Evolutionary conservation across 2,329 filamentous ascomycete species (phyloP).

Genomic region (Dissoconium aciculare): DNA sequence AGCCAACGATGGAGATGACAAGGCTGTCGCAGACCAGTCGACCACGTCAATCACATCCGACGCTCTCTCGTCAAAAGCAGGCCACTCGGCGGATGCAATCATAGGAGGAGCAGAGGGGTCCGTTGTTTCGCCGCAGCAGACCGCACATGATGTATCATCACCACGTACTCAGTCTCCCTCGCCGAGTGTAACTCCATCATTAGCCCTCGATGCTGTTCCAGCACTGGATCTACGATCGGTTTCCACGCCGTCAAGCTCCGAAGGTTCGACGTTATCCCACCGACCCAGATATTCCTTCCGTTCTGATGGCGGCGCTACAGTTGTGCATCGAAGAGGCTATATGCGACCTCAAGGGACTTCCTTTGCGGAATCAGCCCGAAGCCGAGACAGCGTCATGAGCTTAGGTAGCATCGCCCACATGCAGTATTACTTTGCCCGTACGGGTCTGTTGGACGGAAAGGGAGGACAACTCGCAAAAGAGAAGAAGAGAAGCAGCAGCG

Average conservation of each 20-base stretch:
- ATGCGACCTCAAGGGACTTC: conserved; percentile 74
- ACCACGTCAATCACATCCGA: too few relatives aligned
- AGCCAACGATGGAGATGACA: too few relatives aligned
- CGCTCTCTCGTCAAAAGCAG: too few relatives aligned
- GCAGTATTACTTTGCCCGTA: conserved; percentile 96
- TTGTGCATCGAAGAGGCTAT: conserved; percentile 56
- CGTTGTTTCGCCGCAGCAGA: too few relatives aligned
- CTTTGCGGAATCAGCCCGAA: conserved; percentile 79
- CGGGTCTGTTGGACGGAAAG: conserved; percentile 83
- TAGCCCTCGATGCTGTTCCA: conserved; percentile 45
- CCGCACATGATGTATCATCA: too few relatives aligned
- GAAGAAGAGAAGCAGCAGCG: conserved; percentile 18
- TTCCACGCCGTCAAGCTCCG: conserved; percentile 44
- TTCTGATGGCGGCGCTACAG: conserved; percentile 29
- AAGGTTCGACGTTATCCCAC: conserved; percentile 31
- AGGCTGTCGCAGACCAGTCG: too few relatives aligned
- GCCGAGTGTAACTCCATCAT: conserved; percentile 46
- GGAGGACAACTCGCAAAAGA: conserved; percentile 70
- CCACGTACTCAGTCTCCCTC: conserved; percentile 46
- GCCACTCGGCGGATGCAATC: too few relatives aligned
- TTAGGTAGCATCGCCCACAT: conserved; percentile 92
- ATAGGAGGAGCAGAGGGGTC: too few relatives aligned
- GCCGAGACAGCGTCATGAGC: conserved; percentile 88
- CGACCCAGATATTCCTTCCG: conserved; percentile 37
- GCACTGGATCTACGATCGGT: conserved; percentile 45